Base-by-base conservation (phyloP, 768 basidiomycete species). In the Mycena albidolilacea region DNA sequence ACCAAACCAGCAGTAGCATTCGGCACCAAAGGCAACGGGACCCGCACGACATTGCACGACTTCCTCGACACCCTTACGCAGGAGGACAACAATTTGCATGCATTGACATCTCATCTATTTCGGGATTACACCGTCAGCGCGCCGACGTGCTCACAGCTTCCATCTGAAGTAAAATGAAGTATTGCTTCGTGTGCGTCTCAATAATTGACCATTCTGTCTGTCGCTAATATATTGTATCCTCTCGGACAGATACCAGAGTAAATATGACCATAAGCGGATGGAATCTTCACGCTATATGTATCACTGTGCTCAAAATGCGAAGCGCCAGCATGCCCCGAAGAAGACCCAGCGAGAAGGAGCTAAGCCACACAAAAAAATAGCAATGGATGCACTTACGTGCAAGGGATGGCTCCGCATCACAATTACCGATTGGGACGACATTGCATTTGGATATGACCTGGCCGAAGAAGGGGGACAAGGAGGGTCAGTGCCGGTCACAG, bases 401-500 rank as follows among this genome's bases (percentile, higher is more conserved):
- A 9, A 62, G 3, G 67, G 67, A 5, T 69, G 50, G 58, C 46
- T 69, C 17, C 39, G 57, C 17, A 64, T 70, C 11, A 63, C 60
- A 0, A 30, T 58, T 5, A 46, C 7, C 10, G 52, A 63, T 38
- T 21, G 30, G 14, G 23, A 54, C 17, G 1, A 59, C n/a, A 41
- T 39, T 7, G 60, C 60, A 2, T 48, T 6, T 11, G 62, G n/a
- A n/a, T n/a, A n/a, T n/a, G n/a, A 30, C 30, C 30, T 30, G 30
- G 30, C 30, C 30, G 30, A 30, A 30, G 30, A 30, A 30, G 30
- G 30, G 30, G 30, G 30, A 30, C 30, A 30, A 30, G 30, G 30
- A 30, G 30, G 30, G 30, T 30, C 30, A 30, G 30, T 3, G 30
- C 30, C 30, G 30, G 30, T 30, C 30, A 30, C 30, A 30, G 30